These are phyloP conservation scores for Erodium texanum DNA, from an alignment of 441 rosid species.

Conservation along the genomic window DNA sequence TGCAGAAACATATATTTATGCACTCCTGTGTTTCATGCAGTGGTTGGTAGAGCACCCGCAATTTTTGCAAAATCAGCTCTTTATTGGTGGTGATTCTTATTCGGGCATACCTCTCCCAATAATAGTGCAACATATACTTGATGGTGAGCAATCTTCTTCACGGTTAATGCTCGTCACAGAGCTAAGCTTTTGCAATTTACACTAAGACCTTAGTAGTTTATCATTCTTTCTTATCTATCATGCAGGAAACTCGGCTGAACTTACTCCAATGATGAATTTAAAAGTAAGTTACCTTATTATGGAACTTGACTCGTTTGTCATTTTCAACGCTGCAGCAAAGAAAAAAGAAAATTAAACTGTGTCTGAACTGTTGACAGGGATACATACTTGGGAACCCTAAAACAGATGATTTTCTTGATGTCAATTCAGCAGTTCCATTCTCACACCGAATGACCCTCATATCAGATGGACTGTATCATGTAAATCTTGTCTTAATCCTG, in stretches of 20 bases:
- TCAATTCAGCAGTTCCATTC: conserved; percentile 26
- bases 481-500: conserved; percentile 1
- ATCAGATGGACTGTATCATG: conserved; percentile 50
- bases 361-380: conserved; percentile 35
- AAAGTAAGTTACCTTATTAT: not conserved
- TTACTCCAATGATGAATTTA: not conserved
- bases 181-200: too few relatives aligned
- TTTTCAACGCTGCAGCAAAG: not conserved
- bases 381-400: conserved; percentile 51
- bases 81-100: conserved; percentile 60
- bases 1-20: too few relatives aligned
- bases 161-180: too few relatives aligned
- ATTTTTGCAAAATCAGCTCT: conserved; percentile 39
- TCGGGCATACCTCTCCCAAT: conserved; percentile 20
- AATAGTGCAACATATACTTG: not conserved
- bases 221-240: not conserved
- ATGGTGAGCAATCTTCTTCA: not conserved
- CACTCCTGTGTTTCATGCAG: conserved; percentile 28
- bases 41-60: conserved; percentile 51
- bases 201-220: too few relatives aligned
- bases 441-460: conserved; percentile 59
- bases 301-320: not conserved
- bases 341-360: not conserved
- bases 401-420: conserved; percentile 15
- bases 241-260: not conserved